phyloP scores from a whole-genome alignment of 345 rosid genomes.

The Eucalyptus pumila region DNA sequence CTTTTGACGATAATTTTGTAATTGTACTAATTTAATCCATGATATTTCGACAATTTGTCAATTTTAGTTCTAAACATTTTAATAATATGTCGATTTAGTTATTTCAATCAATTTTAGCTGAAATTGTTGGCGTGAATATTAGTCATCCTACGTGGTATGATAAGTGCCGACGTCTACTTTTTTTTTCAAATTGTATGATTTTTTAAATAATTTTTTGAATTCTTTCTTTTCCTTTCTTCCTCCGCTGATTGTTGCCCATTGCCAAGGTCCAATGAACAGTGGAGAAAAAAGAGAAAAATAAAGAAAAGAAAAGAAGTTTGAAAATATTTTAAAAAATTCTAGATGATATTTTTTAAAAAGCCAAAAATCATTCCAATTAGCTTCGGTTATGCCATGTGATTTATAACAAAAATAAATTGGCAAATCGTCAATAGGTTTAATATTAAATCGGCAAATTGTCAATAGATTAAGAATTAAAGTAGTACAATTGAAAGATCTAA shows the following conservation, averaged over 20 bases:
- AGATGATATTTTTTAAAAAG: accelerated
- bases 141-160: not conserved
- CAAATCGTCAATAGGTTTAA: no score
- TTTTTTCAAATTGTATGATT: no score
- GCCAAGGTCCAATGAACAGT: accelerated
- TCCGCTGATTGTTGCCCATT: accelerated
- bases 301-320: not conserved
- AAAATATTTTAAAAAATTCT: no score
- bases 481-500: accelerated
- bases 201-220: not conserved
- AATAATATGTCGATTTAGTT: not conserved
- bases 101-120: accelerated
- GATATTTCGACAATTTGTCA: accelerated
- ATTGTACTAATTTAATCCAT: not conserved
- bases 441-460: not conserved
- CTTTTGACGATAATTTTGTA: accelerated
- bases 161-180: accelerated
- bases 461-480: not conserved
- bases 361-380: accelerated
- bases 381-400: not conserved
- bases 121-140: accelerated
- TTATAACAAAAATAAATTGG: not conserved
- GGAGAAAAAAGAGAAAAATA: not conserved
- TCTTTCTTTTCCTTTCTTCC: not conserved
- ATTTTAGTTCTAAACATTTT: not conserved